phyloP scores from a whole-genome alignment of 129 eudicot genomes.

The Glebionis coronaria region DNA sequence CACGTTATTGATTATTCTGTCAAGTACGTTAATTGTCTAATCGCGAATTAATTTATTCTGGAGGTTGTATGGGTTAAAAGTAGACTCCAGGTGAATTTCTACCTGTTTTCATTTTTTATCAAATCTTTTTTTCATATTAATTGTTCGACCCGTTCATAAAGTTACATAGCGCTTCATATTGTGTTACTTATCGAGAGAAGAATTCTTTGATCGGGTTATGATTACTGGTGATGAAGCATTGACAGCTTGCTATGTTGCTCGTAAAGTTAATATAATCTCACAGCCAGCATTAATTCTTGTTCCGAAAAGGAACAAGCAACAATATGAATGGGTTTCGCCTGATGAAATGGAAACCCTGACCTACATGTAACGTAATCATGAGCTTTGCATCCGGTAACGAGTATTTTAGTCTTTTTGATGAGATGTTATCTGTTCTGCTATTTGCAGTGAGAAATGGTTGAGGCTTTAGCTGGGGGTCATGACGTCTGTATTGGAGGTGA shows the following conservation, averaged over 20 bases:
- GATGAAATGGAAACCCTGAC: conserved; percentile 57
- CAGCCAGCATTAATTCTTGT: conserved; percentile 75
- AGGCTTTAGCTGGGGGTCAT: conserved; percentile 63
- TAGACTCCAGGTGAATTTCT: no score
- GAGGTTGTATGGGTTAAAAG: no score
- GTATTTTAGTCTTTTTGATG: neutral
- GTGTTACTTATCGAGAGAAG: no score
- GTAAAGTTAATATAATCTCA: conserved; percentile 80
- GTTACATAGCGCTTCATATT: no score
- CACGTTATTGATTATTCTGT: no score
- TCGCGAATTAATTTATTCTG: no score
- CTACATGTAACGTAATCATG: conserved; percentile 49
- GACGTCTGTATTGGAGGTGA: conserved; percentile 94
- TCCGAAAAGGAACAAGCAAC: conserved; percentile 43
- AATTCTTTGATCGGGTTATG: conserved; percentile 58
- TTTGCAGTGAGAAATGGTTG: conserved; percentile 62
- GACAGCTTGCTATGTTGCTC: conserved; percentile 97
- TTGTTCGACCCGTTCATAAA: no score
- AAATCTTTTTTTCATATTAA: no score
- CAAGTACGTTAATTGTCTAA: no score
- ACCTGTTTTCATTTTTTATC: no score
- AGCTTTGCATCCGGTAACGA: neutral
- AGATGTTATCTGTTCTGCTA: conserved; percentile 4
- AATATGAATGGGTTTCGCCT: conserved; percentile 87
- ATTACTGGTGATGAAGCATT: conserved; percentile 98